A percentile compares a stretch with the other conserved stretches of the same genome.
Conservation (phyloP, 257 asterid species). For the Ilex aquifolium region DNA sequence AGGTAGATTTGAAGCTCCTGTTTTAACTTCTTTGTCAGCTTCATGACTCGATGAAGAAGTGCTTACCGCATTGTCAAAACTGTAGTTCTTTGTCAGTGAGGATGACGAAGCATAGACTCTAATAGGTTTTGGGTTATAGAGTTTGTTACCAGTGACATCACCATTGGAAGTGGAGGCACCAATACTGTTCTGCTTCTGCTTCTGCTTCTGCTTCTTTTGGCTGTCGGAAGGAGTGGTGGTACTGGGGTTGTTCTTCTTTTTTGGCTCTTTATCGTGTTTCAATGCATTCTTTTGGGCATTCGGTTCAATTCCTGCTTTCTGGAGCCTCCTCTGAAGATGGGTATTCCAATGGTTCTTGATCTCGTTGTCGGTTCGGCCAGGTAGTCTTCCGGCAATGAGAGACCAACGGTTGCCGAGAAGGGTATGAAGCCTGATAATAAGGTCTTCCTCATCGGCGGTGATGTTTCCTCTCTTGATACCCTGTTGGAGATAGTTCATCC, state of each 20-base stretch:
- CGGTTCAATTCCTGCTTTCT: conserved; percentile 18
- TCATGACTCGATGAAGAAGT: conserved; percentile 16
- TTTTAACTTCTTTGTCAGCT: background rate
- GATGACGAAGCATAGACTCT: no score
- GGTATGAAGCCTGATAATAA: conserved; percentile 51
- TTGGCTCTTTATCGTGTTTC: conserved; percentile 8
- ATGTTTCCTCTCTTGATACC: conserved; percentile 69
- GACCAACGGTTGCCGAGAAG: conserved; percentile 81
- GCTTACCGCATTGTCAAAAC: no score
- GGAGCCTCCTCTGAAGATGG: conserved; percentile 43
- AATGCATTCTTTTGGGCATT: background rate
- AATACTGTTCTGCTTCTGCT: no score
- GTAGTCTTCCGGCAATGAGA: conserved; percentile 63
- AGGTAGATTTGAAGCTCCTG: conserved; percentile 13
- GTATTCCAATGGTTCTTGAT: conserved; percentile 12
- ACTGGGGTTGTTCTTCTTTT: background rate
- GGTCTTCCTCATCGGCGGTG: conserved; percentile 55
- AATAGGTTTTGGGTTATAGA: conserved; percentile 18
- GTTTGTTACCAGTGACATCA: conserved; percentile 31
- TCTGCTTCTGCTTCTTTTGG: no score
- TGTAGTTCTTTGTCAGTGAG: no score
- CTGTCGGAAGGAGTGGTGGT: no score
- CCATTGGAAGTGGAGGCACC: background rate
- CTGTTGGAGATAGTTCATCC: conserved; percentile 79
- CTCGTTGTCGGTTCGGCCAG: conserved; percentile 27